Percentiles rank a stretch among this genome's conserved stretches.
phyloP scores from a whole-genome alignment of 2,329 filamentous ascomycete genomes.

The Nakataea oryzae region DNA sequence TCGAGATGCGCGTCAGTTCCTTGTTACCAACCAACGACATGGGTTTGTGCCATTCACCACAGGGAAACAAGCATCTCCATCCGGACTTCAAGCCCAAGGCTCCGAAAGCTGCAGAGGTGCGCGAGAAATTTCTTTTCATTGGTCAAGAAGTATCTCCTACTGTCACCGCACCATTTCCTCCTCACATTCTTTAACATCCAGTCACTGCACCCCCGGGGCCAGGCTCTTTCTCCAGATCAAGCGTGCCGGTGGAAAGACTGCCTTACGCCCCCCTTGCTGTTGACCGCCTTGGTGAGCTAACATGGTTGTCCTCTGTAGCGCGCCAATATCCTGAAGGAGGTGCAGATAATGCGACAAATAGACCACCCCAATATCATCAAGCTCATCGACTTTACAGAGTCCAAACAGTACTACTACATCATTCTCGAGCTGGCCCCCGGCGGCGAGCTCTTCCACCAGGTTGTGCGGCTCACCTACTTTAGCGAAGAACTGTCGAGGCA shows the following conservation, averaged over 20 bases:
- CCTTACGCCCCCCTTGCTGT: neutral
- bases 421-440: slow-evolving; percentile 90
- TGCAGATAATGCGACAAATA: slow-evolving; percentile 95
- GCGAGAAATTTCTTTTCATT: slow-evolving; percentile 39
- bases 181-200: slow-evolving; percentile 11
- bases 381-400: slow-evolving; percentile 88
- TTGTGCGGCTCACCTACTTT: slow-evolving; percentile 95
- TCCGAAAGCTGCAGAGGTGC: slow-evolving; percentile 96
- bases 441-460: slow-evolving; percentile 96
- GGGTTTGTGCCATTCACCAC: slow-evolving; percentile 27
- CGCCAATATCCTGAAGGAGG: slow-evolving; percentile 96
- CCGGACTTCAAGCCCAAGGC: slow-evolving; percentile 84
- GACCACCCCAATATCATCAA: slow-evolving; percentile 95
- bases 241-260: slow-evolving; percentile 8
- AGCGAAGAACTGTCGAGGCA: slow-evolving; percentile 92
- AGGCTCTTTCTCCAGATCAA: slow-evolving; percentile 8
- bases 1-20: slow-evolving; percentile 12
- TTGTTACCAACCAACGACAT: slow-evolving; percentile 41
- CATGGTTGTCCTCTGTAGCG: slow-evolving; percentile 43
- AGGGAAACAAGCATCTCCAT: slow-evolving; percentile 90
- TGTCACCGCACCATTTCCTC: slow-evolving; percentile 10
- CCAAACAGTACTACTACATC: slow-evolving; percentile 93
- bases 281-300: slow-evolving; percentile 9
- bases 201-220: neutral
- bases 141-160: slow-evolving; percentile 6